Conservation (phyloP, 176 grass and related monocot genomes). For the Pharus latifolius region DNA sequence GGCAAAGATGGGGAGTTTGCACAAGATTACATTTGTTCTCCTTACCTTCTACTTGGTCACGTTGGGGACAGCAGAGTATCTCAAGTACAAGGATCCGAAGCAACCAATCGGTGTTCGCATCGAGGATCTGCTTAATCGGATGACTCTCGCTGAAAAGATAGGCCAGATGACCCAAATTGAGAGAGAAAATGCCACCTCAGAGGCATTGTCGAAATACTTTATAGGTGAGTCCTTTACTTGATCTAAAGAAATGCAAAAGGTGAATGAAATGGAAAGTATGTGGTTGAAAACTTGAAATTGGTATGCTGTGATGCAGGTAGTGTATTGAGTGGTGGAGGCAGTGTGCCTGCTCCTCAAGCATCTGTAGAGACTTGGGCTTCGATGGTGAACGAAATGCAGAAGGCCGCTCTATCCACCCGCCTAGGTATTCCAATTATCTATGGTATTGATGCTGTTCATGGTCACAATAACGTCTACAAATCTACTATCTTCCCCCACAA, state of each 20-base stretch:
- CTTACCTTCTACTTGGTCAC: conserved; percentile 14
- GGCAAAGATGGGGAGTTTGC: conserved; percentile 31
- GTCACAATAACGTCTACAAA: conserved; percentile 65
- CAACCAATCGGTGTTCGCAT: conserved; percentile 42
- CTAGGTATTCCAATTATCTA: conserved; percentile 73
- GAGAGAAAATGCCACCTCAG: conserved; percentile 40
- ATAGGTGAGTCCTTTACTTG: conserved; percentile 31
- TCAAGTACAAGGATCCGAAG: conserved; percentile 66
- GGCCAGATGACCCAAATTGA: conserved; percentile 84
- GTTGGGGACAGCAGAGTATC: conserved; percentile 12
- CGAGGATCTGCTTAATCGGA: conserved; percentile 49
- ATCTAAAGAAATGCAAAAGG: neutral
- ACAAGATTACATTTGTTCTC: conserved; percentile 26
- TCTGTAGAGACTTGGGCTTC: conserved; percentile 39
- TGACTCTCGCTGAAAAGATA: conserved; percentile 80
- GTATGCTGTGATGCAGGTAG: conserved; percentile 35
- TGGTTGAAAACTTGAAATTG: neutral
- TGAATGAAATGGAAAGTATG: neutral
- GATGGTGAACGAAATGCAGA: conserved; percentile 55
- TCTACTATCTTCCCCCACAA: conserved; percentile 77
- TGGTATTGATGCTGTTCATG: conserved; percentile 73
- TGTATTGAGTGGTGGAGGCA: conserved; percentile 73
- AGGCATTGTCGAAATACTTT: conserved; percentile 54
- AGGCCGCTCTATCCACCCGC: conserved; percentile 55
- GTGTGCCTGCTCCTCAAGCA: conserved; percentile 58